Evolutionary conservation across 768 basidiomycete genomes (phyloP), one percentile per base, ranked within the genome.

Genomic region (Lactifluus echinatus): DNA sequence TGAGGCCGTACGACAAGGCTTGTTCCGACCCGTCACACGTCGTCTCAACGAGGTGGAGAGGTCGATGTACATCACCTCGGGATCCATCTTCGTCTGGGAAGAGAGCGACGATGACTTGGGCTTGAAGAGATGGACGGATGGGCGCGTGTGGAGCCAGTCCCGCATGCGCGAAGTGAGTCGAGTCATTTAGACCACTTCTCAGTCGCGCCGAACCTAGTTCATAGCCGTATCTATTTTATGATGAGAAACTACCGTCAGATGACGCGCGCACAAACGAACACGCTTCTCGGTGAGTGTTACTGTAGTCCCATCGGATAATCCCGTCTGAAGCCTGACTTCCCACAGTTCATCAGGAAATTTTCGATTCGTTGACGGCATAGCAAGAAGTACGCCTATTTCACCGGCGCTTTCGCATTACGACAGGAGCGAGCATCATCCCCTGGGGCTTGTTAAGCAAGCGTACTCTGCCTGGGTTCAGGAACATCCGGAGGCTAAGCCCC

Each of bases 111-210:
- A 84, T 59, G 83, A 84, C 48, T 75, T 75, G 49, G 83, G 83
- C 11, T 69, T 85, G 49, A 83, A 82, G 65, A 72, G 84, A 60
- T 85, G 83, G 83, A 86, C 84, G 48, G 84, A 86, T 71, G 83
- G 83, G 23, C 78, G 82, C 33, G 74, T 83, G 42, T 84, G 82
- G 83, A 81, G 82, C 50, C 81, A 83, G 67, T 82, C 80, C 53
- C 75, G 83, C 44, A 83, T 84, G 79, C 73, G 82, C 61, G 81
- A 81, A 73, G 80, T 79, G 44, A 56, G 63, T 51, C 43, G 34
- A 29, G 49, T 51, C 19, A 44, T 42, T 34, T 52, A 26, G 33
- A 21, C 24, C 43, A 29, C 37, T 45, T 46, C 33, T 53, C 28
- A 46, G 55, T 48, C 5, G 50, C 31, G 19, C 36, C 46, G 40